Evolutionary conservation across 176 grass and related monocot species (phyloP), one percentile per base, ranked within the genome.

Genomic region (Hyparrhenia diplandra): DNA sequence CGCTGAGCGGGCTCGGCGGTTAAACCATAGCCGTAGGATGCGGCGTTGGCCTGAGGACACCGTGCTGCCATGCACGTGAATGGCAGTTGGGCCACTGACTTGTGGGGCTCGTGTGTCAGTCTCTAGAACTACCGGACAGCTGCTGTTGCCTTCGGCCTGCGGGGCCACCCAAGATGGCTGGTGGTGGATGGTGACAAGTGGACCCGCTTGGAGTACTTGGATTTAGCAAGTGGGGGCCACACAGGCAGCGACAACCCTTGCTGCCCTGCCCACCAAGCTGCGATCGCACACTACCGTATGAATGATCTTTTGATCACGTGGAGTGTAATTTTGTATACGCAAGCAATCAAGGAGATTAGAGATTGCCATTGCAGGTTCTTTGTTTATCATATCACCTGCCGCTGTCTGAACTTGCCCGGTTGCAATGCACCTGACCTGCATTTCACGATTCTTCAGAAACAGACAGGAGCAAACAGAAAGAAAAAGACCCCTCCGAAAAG

Each of bases 311-410:
- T 71, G 66, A 60, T 60, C 42, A 71, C 66, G 66, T 81, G 68
- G 80, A 82, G 67, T 73, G 55, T 18, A 82, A 73, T 82, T 82
- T 46, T 73, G 80, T 82, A 49, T 18, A 73, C n/a, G n/a, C n/a
- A n/a, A 46, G 25, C 54, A 73, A 71, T 82, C 39, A 71, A 42
- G 41, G 41, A 42, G 13, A n/a, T n/a, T n/a, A n/a, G 64, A 54
- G 16, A 5, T 72, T 28, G 52, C 52, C 2, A 2, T 23, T 28
- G 10, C 36, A n/a, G 24, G n/a, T 0, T 36, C 45, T 31, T 82
- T 63, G 37, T 71, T 81, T 81, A 71, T 71, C 69, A 45, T 81
- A 71, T 71, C 69, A 46, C 5, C 45, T 42, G 16, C 23, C 49
- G 0, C 71, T 81, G 79, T 32, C 54, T 49, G 80, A 36, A 82